These are phyloP conservation scores for Wickerhamiella domercqiae DNA, from an alignment of 805 yeast genomes.

Conservation along the genomic window DNA sequence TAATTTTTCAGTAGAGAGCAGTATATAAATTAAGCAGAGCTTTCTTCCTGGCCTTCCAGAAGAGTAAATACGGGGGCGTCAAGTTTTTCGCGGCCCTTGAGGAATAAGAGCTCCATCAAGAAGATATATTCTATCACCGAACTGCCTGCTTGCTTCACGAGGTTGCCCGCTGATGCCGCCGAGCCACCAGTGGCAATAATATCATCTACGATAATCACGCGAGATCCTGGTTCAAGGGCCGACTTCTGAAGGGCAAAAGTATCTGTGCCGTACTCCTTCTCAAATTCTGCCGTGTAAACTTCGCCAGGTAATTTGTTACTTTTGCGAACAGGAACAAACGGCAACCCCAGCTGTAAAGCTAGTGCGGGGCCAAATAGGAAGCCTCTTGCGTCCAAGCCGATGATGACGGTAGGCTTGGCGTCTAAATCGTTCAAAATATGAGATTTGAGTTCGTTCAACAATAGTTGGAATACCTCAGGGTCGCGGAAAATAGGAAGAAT, in stretches of 20 bases:
- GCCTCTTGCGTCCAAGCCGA: constrained; percentile 95
- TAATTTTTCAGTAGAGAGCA: not conserved
- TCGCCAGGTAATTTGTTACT: constrained; percentile 91
- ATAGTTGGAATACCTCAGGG: constrained; percentile 66
- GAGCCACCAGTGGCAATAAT: constrained; percentile 98
- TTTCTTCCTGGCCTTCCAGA: constrained; percentile 48
- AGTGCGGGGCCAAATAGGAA: constrained; percentile 91
- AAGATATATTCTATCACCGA: constrained; percentile 68
- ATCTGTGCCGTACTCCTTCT: constrained; percentile 88
- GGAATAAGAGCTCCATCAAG: constrained; percentile 87
- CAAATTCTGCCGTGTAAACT: constrained; percentile 50
- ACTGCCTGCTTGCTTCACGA: constrained; percentile 53
- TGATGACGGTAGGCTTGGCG: constrained; percentile 58
- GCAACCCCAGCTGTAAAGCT: constrained; percentile 76
- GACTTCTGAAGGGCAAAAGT: constrained; percentile 75
- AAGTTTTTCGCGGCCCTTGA: constrained; percentile 82
- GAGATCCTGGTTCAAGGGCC: constrained; percentile 65
- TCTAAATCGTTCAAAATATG: constrained; percentile 40
- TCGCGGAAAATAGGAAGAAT: constrained; percentile 83
- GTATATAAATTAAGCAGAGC: not conserved
- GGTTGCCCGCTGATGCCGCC: constrained; percentile 84
- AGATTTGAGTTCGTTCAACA: constrained; percentile 63
- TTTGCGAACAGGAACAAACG: constrained; percentile 92
- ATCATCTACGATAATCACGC: constrained; percentile 73
- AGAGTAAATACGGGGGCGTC: constrained; percentile 80